These are phyloP conservation scores for Salvia sclarea DNA, from an alignment of 305 asterid genomes.

Conservation along the genomic window DNA sequence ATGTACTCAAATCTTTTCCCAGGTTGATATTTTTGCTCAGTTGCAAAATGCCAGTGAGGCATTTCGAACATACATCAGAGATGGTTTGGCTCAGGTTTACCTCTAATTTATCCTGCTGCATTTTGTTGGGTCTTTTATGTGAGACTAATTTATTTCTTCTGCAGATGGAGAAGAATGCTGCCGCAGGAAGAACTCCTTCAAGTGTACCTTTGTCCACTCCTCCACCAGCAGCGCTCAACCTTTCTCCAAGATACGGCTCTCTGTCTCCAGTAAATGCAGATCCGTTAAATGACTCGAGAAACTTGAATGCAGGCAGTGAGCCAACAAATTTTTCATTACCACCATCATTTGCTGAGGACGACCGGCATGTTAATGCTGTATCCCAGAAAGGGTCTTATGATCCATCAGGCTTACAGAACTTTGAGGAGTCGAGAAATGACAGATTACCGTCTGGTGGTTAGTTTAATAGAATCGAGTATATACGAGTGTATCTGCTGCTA, in stretches of 20 bases:
- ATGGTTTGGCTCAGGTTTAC: constrained; percentile 92
- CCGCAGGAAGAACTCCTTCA: constrained; percentile 95
- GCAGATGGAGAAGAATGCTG: constrained; percentile 99
- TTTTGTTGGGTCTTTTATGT: background rate
- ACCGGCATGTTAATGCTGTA: constrained; percentile 40
- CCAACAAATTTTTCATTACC: constrained; percentile 81
- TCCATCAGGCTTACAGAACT: constrained; percentile 52
- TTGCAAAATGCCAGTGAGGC: constrained; percentile 99
- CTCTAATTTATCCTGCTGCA: constrained; percentile 23
- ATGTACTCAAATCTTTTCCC: constrained; percentile 34
- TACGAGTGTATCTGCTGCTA: background rate
- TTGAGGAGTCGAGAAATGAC: constrained; percentile 69
- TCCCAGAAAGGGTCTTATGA: constrained; percentile 52
- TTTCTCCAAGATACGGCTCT: constrained; percentile 74
- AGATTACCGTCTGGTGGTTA: constrained; percentile 85
- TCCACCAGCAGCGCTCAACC: constrained; percentile 77
- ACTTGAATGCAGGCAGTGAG: constrained; percentile 56
- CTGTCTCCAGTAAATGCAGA: constrained; percentile 76
- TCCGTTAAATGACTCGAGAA: constrained; percentile 57
- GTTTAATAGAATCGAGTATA: constrained; percentile 19
- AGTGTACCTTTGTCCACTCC: constrained; percentile 97
- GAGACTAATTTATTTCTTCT: constrained; percentile 18
- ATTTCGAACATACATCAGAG: constrained; percentile 93
- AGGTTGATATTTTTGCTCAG: constrained; percentile 98
- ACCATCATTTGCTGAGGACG: constrained; percentile 78